Base-by-base conservation (phyloP, 345 rosid species). In the Camelina hispida region DNA sequence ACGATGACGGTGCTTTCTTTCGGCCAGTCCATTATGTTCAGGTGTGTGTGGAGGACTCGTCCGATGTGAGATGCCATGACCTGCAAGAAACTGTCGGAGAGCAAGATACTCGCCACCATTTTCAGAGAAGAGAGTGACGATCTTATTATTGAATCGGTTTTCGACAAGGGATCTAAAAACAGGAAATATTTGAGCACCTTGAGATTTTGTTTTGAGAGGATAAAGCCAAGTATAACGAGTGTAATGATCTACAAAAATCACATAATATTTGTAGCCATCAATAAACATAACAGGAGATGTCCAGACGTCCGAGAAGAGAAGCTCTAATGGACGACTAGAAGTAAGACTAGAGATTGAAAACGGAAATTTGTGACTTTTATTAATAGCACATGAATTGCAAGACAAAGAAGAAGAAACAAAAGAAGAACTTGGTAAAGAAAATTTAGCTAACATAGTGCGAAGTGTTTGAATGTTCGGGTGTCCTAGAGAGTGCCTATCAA, bases 31-130 rank as follows among this genome's bases (percentile, higher is more conserved):
- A 15, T 46, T 46, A 9, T 46, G 51, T 6, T 46, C 18, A 0
- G 18, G 51, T 1, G 9, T 46, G 18, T n/a, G 51, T 0, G 18
- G 51, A 6, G 18, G 51, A 2, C 9, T 5, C 0, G 51, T 46
- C 0, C 2, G 9, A 2, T 46, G 51, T 1, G 9, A 2, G 18
- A 46, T 15, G 0, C 3, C 18, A 0, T 15, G 9, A 0, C 0
- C 0, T 0, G 51, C 8, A 2, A 46, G 1, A 2, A n/a, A n/a
- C n/a, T n/a, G n/a, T n/a, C n/a, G n/a, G n/a, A n/a, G n/a, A n/a
- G n/a, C n/a, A n/a, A n/a, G n/a, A n/a, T 1, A 6, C 9, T 46
- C 50, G 0, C 50, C 18, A 1, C 50, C 50, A 15, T 46, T 46
- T 8, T 46, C 9, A 0, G 50, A 46, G 9, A 5, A 46, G 25